Percentiles rank a stretch among this genome's conserved stretches.
Evolutionary conservation across 192 early-diverging fungal species (phyloP).

Genomic region (Backusella luteola): DNA sequence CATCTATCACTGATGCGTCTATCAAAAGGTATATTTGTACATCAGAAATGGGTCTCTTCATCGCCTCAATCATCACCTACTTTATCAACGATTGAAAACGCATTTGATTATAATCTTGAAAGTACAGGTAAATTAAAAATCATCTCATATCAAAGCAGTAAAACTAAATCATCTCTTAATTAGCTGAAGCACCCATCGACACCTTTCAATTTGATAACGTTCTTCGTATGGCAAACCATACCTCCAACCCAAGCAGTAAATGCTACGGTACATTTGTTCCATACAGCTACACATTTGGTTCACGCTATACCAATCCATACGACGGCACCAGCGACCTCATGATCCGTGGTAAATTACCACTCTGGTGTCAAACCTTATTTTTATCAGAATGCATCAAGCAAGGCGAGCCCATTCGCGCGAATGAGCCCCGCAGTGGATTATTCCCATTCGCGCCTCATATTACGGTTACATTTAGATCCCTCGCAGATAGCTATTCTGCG

Average conservation of each 20-base stretch:
- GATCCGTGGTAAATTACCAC: slow-evolving; percentile 21
- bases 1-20: slow-evolving; percentile 17
- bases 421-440: slow-evolving; percentile 14
- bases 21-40: slow-evolving; percentile 29
- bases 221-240: background rate
- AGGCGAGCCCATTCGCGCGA: background rate
- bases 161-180: background rate
- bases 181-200: slow-evolving; percentile 16
- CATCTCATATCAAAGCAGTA: background rate
- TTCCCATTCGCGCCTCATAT: slow-evolving; percentile 25
- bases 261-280: slow-evolving; percentile 19
- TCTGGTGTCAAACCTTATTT: slow-evolving; percentile 31
- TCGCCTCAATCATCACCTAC: slow-evolving; percentile 9
- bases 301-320: slow-evolving; percentile 26
- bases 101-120: background rate
- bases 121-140: background rate
- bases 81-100: slow-evolving; percentile 8
- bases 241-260: background rate
- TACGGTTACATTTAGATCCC: slow-evolving; percentile 14
- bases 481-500: background rate
- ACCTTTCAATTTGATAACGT: slow-evolving; percentile 19
- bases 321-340: slow-evolving; percentile 12
- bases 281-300: slow-evolving; percentile 33
- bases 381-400: slow-evolving; percentile 12
- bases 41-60: slow-evolving; percentile 18